phyloP scores from a whole-genome alignment of 768 basidiomycete species.

The Phaeolepiota aurea region DNA sequence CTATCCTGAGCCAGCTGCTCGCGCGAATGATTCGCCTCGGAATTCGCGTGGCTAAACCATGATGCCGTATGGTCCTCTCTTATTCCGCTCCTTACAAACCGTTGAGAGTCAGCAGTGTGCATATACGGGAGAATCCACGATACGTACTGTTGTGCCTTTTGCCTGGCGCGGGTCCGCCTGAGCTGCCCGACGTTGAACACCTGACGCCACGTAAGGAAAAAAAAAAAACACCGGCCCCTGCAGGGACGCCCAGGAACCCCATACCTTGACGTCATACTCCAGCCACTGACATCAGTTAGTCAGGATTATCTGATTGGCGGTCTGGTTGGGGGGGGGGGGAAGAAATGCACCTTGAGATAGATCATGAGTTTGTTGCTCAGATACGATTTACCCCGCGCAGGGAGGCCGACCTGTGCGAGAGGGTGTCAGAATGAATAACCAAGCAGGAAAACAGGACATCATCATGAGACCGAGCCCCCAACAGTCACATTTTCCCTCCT shows the following conservation, averaged over 20 bases:
- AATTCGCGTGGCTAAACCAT: constrained; percentile 86
- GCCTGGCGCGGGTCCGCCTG: constrained; percentile 75
- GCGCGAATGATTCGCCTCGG: constrained; percentile 64
- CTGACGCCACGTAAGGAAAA: too few relatives aligned
- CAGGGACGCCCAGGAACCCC: too few relatives aligned
- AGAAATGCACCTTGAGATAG: constrained; percentile 86
- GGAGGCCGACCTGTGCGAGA: constrained; percentile 78
- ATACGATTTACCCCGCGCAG: constrained; percentile 98
- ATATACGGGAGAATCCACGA: constrained; percentile 10
- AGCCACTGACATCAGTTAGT: constrained; percentile 69
- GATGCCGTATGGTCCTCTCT: constrained; percentile 87
- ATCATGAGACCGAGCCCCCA: too few relatives aligned
- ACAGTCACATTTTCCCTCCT: too few relatives aligned
- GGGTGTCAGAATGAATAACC: too few relatives aligned
- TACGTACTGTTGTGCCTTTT: constrained; percentile 62
- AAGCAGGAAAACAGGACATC: too few relatives aligned
- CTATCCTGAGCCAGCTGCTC: constrained; percentile 87
- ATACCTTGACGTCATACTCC: constrained; percentile 93
- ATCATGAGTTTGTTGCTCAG: constrained; percentile 96
- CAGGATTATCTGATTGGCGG: too few relatives aligned
- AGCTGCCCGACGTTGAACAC: constrained; percentile 99
- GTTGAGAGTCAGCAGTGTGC: not conserved
- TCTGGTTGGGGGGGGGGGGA: too few relatives aligned
- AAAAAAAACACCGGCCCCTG: too few relatives aligned
- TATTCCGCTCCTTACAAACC: constrained; percentile 55